A percentile compares a stretch with the other conserved stretches of the same genome.
Conservation (phyloP, 768 basidiomycete genomes). For the Agaricus subrufescens region DNA sequence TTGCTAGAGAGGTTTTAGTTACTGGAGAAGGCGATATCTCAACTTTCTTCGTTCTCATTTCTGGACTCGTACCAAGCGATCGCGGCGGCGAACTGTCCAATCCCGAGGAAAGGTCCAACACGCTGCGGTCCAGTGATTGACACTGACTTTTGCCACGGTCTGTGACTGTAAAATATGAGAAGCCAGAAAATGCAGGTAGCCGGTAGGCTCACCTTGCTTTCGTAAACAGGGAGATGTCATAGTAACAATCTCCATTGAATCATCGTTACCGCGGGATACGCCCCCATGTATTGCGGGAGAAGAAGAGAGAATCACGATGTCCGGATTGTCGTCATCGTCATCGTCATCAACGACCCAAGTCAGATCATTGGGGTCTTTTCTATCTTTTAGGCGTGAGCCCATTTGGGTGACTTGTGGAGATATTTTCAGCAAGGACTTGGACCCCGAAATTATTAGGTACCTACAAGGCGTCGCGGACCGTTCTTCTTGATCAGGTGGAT, state of each 20-base stretch:
- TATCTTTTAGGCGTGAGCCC: not conserved
- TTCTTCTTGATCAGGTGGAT: not conserved
- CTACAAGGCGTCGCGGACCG: conserved; percentile 1
- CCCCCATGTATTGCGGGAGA: conserved; percentile 30
- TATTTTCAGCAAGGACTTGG: not conserved
- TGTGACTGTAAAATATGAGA: not conserved
- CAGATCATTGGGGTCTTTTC: conserved; percentile 36
- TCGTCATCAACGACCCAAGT: conserved; percentile 65
- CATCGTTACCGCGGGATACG: conserved; percentile 9
- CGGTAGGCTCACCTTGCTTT: not conserved
- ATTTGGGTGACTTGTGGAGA: not conserved
- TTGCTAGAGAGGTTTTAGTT: conserved; percentile 24
- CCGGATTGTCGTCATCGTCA: conserved; percentile 37
- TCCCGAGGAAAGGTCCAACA: conserved; percentile 3
- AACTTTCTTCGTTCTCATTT: conserved; percentile 10
- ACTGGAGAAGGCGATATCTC: conserved; percentile 27
- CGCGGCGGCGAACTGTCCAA: not conserved
- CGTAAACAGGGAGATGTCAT: not conserved
- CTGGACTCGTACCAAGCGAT: conserved; percentile 8
- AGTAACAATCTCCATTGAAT: conserved; percentile 23
- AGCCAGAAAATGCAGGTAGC: not conserved
- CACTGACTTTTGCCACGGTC: not conserved
- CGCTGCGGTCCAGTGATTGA: not conserved
- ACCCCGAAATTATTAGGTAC: not conserved
- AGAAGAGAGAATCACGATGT: conserved; percentile 51